These are phyloP conservation scores for Malus domestica DNA, from an alignment of 306 rosid genomes.

Conservation along the genomic window ASM211411v1 NC_041803.1:17480001-17480500, in stretches of 20 bases:
- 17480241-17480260: conserved; percentile 24
- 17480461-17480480: conserved; percentile 65
- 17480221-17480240: conserved; percentile 32
- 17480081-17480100: conserved; percentile 6
- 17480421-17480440: conserved; percentile 59
- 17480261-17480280: conserved; percentile 44
- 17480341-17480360: conserved; percentile 33
- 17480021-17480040: conserved; percentile 28
- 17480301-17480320: conserved; percentile 41
- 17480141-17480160: conserved; percentile 13
- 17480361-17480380: conserved; percentile 53
- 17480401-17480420: conserved; percentile 65
- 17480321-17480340: conserved; percentile 69
- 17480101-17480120: conserved; percentile 4
- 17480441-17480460: conserved; percentile 55
- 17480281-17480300: conserved; percentile 85
- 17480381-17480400: conserved; percentile 54
- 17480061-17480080: neutral
- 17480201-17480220: conserved; percentile 18
- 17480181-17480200: neutral
- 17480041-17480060: conserved; percentile 1
- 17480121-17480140: conserved; percentile 10
- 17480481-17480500: conserved; percentile 54
- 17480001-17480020: conserved; percentile 38
- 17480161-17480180: neutral